phyloP scores from a whole-genome alignment of 2,329 filamentous ascomycete genomes.

The Calycina marina region DNA sequence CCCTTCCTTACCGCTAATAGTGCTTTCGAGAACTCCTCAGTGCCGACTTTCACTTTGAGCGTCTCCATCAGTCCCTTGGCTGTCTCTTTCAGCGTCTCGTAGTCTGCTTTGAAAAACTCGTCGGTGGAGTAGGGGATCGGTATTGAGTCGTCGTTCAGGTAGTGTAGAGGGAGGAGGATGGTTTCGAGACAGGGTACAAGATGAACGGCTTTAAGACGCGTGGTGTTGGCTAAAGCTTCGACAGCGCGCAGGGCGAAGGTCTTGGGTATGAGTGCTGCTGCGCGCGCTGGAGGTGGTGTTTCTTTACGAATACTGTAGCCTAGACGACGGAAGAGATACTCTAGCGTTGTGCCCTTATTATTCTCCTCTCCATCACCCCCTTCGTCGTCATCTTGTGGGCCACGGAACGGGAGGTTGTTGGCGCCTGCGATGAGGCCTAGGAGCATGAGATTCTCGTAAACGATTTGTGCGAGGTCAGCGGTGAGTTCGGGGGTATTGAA shows the following conservation, averaged over 20 bases:
- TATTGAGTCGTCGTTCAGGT: conserved; percentile 70
- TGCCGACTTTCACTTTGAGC: conserved; percentile 77
- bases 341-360: conserved; percentile 37
- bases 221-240: conserved; percentile 49
- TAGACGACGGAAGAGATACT: conserved; percentile 66
- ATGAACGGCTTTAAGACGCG: conserved; percentile 34
- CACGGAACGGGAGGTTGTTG: conserved; percentile 36
- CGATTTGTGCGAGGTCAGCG: conserved; percentile 64
- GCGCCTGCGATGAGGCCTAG: conserved; percentile 51
- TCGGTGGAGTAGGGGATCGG: conserved; percentile 58
- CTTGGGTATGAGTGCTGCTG: conserved; percentile 55
- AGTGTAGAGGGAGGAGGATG: conserved; percentile 57
- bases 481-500: conserved; percentile 50
- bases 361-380: conserved; percentile 10
- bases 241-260: conserved; percentile 62
- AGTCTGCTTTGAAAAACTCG: conserved; percentile 49
- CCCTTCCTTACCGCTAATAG: conserved; percentile 59
- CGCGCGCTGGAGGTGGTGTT: conserved; percentile 39
- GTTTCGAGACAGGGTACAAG: conserved; percentile 48
- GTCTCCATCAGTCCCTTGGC: conserved; percentile 65
- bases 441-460: conserved; percentile 70
- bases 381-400: conserved; percentile 26
- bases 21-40: conserved; percentile 59
- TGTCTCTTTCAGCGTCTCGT: conserved; percentile 56
- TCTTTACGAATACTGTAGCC: conserved; percentile 69